Base-by-base conservation (phyloP, 257 asterid genomes). In the Forsythia suspensa region DNA sequence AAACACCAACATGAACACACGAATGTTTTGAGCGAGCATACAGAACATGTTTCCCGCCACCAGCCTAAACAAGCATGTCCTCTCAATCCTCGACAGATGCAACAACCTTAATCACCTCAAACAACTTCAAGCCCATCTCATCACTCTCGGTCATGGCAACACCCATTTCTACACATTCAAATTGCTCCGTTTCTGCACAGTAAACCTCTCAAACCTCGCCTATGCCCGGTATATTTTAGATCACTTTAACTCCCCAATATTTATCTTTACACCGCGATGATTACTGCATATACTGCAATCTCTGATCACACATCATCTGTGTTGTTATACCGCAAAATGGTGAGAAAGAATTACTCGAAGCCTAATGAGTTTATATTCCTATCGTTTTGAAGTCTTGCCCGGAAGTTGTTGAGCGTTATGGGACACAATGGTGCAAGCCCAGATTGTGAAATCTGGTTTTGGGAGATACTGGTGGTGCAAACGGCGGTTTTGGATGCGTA, bases 121-220 rank as follows among this genome's bases (percentile, higher is more conserved):
- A 73, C 98, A 91, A 21, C 96, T 94, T 73, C 98, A 94, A 73
- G 77, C 93, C 77, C 89, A 85, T 78, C 90, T 92, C 84, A 81
- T 88, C 65, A 66, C 90, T 2, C 84, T 90, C 72, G 97, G 98
- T 21, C 91, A 91, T 76, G 88, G 86, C 82, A 77, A 81, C 46
- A 89, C 89, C 21, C 95, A 90, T 79, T 88, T 92, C 85, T 92
- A 91, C 84, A 81, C 88, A 10, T 92, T 92, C 90, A 94, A 94
- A 86, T 91, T 94, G 78, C 79, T 92, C 57, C 97, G 92, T 74
- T 90, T 91, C 79, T 90, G 97, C 85, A 81, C 91, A 0, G 4
- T 79, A 13, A 83, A 85, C 39, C 91, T 91, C 81, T 55, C 83
- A 74, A 75, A 91, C 70, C 76, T 91, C 68, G 24, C n/a, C 52